Evolutionary conservation across 441 rosid species (phyloP).

Genomic region (Sinapis alba): DNA sequence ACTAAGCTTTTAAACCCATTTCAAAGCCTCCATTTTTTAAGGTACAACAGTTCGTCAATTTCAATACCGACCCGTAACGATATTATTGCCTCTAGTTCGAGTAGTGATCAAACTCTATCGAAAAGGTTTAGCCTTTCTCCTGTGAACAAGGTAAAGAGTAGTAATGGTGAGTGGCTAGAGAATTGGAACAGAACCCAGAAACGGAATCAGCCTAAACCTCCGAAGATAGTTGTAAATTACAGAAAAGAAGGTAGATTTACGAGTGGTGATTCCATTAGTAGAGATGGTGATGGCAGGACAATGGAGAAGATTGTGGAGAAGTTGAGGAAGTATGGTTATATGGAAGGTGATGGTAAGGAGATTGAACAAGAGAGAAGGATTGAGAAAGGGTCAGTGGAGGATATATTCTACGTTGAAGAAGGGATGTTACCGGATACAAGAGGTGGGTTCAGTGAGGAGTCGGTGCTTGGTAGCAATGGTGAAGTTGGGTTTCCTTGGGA

Average conservation of each 20-base stretch:
- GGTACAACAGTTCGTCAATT: constrained; percentile 46
- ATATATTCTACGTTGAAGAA: constrained; percentile 74
- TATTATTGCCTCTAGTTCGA: constrained; percentile 12
- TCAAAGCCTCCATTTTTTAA: constrained; percentile 46
- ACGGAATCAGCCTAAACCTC: constrained; percentile 43
- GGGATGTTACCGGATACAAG: constrained; percentile 67
- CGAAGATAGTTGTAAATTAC: constrained; percentile 48
- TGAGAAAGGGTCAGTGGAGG: constrained; percentile 85
- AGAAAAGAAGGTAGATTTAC: constrained; percentile 44
- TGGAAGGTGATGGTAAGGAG: constrained; percentile 46
- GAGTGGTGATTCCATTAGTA: constrained; percentile 28
- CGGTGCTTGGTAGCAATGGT: constrained; percentile 51
- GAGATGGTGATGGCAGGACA: constrained; percentile 49
- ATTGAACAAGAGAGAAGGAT: constrained; percentile 50
- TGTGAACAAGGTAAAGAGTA: constrained; percentile 14
- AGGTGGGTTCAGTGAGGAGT: constrained; percentile 69
- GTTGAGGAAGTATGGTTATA: constrained; percentile 74
- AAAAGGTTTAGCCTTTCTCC: constrained; percentile 35
- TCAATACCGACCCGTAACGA: constrained; percentile 32
- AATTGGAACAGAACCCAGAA: constrained; percentile 48
- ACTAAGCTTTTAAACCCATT: constrained; percentile 34
- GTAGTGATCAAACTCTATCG: constrained; percentile 29
- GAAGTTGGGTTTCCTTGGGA: constrained; percentile 88
- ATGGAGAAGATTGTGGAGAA: constrained; percentile 89
- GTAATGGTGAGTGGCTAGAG: constrained; percentile 37